Evolutionary conservation across 805 yeast species (phyloP).

Genomic region (Tanozyma kutaoensis): DNA sequence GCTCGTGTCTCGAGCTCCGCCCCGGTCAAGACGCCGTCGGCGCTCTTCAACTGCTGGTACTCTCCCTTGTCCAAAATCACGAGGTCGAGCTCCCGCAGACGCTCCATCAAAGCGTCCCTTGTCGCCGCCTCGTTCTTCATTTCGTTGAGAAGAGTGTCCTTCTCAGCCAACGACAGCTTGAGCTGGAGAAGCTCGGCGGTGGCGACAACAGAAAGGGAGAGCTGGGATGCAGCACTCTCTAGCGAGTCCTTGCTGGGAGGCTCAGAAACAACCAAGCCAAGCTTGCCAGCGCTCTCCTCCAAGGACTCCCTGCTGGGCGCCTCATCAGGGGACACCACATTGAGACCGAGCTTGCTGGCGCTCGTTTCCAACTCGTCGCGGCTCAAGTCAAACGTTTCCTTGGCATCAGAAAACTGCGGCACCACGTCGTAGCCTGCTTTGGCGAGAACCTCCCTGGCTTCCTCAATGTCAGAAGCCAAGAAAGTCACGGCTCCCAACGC

Average conservation of each 20-base stretch:
- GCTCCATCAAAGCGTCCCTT: conserved; percentile 9
- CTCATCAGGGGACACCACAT: conserved; percentile 1
- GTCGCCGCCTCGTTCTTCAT: conserved; percentile 7
- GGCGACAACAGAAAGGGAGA: conserved; percentile 5
- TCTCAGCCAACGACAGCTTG: conserved; percentile 6
- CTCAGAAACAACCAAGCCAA: conserved; percentile 1
- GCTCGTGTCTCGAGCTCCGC: conserved; percentile 16
- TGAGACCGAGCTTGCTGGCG: conserved; percentile 4
- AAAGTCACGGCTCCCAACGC: no score
- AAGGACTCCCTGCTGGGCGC: no score
- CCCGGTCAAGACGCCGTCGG: conserved; percentile 1
- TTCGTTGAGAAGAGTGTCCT: conserved; percentile 15
- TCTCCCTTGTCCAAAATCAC: conserved; percentile 6
- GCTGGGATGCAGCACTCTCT: conserved; percentile 2
- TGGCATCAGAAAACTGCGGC: conserved; percentile 3
- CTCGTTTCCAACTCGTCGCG: conserved; percentile 2
- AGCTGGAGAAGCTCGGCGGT: conserved; percentile 4
- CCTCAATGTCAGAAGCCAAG: no score
- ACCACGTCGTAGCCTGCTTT: no score
- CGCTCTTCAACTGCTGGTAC: conserved; percentile 4
- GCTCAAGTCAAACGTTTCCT: conserved; percentile 2
- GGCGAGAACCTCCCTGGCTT: no score
- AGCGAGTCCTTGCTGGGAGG: background rate
- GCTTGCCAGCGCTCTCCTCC: no score
- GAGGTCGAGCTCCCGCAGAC: conserved; percentile 5